Percentiles rank a stretch among this genome's conserved stretches.
Evolutionary conservation across 2,329 filamentous ascomycete genomes (phyloP).

Genomic region (Ophiocordyceps sinensis): DNA sequence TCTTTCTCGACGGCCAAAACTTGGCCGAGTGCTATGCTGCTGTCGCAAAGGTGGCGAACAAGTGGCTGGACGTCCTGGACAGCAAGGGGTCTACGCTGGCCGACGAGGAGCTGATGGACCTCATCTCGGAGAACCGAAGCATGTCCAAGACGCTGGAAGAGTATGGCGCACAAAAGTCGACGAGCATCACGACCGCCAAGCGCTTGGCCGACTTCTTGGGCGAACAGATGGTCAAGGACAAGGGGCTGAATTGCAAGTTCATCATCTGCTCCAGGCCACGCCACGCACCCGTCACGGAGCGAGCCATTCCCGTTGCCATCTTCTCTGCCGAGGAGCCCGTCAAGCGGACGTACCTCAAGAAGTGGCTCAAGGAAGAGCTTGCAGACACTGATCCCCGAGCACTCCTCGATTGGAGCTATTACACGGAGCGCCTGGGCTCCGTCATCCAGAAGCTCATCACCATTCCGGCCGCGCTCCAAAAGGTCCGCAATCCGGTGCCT

Average conservation of each 20-base stretch:
- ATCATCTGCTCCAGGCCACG: slow-evolving; percentile 85
- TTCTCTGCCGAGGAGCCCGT: slow-evolving; percentile 85
- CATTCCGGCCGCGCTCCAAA: slow-evolving; percentile 91
- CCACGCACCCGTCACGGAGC: slow-evolving; percentile 84
- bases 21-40: slow-evolving; percentile 79
- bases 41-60: slow-evolving; percentile 88
- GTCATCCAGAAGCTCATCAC: slow-evolving; percentile 99
- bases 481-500: slow-evolving; percentile 86
- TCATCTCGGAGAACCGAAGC: slow-evolving; percentile 99
- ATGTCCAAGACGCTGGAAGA: slow-evolving; percentile 97
- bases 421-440: slow-evolving; percentile 85
- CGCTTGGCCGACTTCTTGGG: slow-evolving; percentile 91
- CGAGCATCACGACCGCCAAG: slow-evolving; percentile 95
- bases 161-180: slow-evolving; percentile 91
- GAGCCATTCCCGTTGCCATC: slow-evolving; percentile 89
- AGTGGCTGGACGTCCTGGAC: slow-evolving; percentile 91
- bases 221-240: slow-evolving; percentile 98
- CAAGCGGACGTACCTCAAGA: slow-evolving; percentile 79
- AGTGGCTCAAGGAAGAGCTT: slow-evolving; percentile 92
- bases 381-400: slow-evolving; percentile 78
- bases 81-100: slow-evolving; percentile 78
- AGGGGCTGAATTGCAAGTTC: slow-evolving; percentile 98
- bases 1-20: slow-evolving; percentile 85
- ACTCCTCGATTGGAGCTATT: slow-evolving; percentile 94
- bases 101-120: slow-evolving; percentile 92